Conservation (phyloP, 306 rosid species). For the Quercus variabilis region DNA sequence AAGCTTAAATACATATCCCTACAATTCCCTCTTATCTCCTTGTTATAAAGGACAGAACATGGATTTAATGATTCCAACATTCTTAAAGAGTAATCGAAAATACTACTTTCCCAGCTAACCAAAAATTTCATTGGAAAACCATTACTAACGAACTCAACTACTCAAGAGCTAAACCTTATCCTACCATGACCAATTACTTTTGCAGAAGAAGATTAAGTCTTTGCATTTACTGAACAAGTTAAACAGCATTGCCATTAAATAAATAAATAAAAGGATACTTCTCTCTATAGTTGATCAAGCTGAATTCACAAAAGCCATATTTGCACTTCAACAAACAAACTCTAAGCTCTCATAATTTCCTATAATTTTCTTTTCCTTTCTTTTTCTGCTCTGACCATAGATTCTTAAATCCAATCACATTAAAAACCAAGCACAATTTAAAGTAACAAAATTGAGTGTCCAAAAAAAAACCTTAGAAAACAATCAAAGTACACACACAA, state of each 20-base stretch:
- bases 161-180: constrained; percentile 5
- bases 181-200: background rate
- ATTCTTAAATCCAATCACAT: background rate
- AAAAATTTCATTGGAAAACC: constrained; percentile 14
- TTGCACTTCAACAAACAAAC: background rate
- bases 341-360: background rate
- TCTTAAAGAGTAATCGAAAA: background rate
- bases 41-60: background rate
- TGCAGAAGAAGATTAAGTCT: background rate
- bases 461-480: background rate
- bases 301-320: constrained; percentile 12
- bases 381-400: background rate
- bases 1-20: constrained; percentile 7
- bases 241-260: constrained; percentile 7
- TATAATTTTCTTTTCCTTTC: background rate
- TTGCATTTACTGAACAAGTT: background rate
- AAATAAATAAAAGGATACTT: background rate
- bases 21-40: background rate
- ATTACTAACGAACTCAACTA: background rate
- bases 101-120: background rate
- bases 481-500: background rate
- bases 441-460: constrained; percentile 1
- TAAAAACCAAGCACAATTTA: background rate
- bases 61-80: background rate
- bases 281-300: constrained; percentile 24